Evolutionary conservation across 257 asterid genomes (phyloP).

Genomic region (Nicotiana tomentosiformis): DNA sequence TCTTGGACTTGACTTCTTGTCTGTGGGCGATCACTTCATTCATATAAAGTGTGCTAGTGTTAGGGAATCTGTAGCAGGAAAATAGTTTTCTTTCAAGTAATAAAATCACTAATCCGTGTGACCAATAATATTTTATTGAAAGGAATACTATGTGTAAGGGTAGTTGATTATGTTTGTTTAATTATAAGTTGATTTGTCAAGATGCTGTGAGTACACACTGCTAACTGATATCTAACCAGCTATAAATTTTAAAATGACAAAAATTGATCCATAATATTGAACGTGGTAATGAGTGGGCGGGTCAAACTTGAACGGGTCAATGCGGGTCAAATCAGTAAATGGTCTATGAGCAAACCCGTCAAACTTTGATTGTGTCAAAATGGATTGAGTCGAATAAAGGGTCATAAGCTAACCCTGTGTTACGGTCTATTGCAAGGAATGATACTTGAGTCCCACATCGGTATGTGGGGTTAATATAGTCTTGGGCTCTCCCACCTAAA

Average conservation of each 20-base stretch:
- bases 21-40: background rate
- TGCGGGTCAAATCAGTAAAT: background rate
- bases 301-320: background rate
- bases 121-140: background rate
- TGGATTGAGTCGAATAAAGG: background rate
- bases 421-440: no score
- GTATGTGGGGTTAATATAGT: no score
- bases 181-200: background rate
- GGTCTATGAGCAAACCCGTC: background rate
- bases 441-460: no score
- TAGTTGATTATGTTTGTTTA: background rate
- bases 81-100: background rate
- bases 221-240: background rate
- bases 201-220: background rate
- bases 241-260: background rate
- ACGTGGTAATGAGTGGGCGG: background rate
- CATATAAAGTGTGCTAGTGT: no score
- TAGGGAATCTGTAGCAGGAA: background rate
- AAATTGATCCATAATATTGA: background rate
- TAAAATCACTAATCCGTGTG: background rate
- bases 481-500: no score
- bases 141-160: background rate
- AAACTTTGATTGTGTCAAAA: background rate
- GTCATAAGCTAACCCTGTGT: background rate
- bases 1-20: background rate